Evolutionary conservation across 1,139 yeast genomes (phyloP), one percentile per base, ranked within the genome.

Genomic region (Hansenula lynferdii): DNA sequence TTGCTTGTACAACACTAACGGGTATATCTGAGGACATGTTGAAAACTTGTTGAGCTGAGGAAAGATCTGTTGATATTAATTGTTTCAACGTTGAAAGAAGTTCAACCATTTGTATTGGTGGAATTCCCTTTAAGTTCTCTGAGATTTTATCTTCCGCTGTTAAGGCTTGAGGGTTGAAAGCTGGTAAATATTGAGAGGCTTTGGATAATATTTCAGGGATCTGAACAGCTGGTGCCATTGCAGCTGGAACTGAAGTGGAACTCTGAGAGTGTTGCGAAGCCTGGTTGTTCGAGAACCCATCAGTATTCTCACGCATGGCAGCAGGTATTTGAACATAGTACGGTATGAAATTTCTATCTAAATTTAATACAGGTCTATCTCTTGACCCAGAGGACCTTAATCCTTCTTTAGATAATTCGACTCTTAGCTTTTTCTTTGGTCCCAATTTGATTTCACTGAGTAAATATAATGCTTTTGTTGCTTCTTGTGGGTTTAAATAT

Each of bases 71-170:
- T 29, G 72, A 50, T 12, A 72, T 69, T 10, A 70, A 44, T 31
- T 67, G 69, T 56, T 82, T 83, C 45, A 84, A 60, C 44, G 79
- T 80, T 5, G 87, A 72, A 29, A 84, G 67, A 36, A 82, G 62
- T 54, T 82, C 87, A 27, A 84, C 73, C 42, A 83, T 62, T 47
- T 80, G 81, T 14, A 80, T 73, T 3, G 92, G 92, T 2, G 86
- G 82, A 22, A 83, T 72, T 34, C 73, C 66, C 41, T 80, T 70
- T 44, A 83, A 61, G 19, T 79, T 80, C 20, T 48, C 42, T 2
- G 55, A 48, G 10, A 49, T 42, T 31, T 50, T 50, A 51, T 80
- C 85, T 16, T 76, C 69, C 6, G 71, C 61, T 25, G 53, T 54
- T 46, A 75, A 69, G 12, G 73, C 73, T 32, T 66, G 61, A 23